These are phyloP conservation scores for Hirschfeldia incana DNA, from an alignment of 345 rosid genomes.

Conservation along the genomic window DNA sequence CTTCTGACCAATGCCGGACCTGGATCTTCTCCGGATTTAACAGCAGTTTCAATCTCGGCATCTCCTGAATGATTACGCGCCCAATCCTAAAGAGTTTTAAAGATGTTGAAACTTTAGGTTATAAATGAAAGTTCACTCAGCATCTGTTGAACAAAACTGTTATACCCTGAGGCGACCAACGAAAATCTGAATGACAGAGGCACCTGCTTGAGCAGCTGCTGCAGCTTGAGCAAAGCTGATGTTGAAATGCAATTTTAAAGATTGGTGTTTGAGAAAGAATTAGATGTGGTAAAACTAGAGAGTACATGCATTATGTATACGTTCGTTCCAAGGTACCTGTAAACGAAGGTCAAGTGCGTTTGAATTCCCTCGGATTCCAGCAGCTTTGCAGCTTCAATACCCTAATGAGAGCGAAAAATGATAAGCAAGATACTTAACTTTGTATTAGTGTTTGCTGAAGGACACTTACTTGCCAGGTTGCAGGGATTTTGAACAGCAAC, in stretches of 20 bases:
- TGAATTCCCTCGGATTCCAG: conserved; percentile 97
- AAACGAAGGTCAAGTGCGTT: conserved; percentile 90
- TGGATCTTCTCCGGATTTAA: conserved; percentile 84
- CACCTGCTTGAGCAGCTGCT: conserved; percentile 96
- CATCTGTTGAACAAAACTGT: neutral
- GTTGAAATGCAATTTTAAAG: conserved; percentile 18
- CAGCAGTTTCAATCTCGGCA: conserved; percentile 80
- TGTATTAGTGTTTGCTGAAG: neutral
- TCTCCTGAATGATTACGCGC: conserved; percentile 90
- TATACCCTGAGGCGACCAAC: conserved; percentile 91
- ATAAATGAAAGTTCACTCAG: neutral
- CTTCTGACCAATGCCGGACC: conserved; percentile 90
- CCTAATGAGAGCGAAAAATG: conserved; percentile 37
- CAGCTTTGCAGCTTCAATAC: conserved; percentile 90
- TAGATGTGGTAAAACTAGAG: too few species aligned
- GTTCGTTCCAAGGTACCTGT: conserved; percentile 52
- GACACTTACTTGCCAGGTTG: conserved; percentile 94
- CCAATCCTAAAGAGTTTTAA: conserved; percentile 67
- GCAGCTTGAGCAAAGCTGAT: conserved; percentile 98
- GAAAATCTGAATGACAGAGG: conserved; percentile 95
- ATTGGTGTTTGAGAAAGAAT: conserved; percentile 42
- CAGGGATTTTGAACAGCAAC: conserved; percentile 85
- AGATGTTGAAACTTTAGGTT: neutral
- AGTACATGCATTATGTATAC: too few species aligned
- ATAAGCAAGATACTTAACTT: neutral